Conservation (phyloP, 179 eudicot genomes). For the Sideroxylon spinosum region DNA sequence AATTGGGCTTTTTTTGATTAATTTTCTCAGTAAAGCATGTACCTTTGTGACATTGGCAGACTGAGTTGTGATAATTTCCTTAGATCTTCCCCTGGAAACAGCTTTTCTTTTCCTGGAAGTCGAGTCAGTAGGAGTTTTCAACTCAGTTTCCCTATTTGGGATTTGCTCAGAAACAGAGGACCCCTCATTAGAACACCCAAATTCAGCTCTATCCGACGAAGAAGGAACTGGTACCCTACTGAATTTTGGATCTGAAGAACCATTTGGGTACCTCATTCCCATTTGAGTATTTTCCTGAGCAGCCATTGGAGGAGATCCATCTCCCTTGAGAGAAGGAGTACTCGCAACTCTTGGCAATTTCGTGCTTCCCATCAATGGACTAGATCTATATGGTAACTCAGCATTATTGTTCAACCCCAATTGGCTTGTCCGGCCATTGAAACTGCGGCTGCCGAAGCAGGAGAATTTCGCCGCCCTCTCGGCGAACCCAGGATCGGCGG, state of each 20-base stretch:
- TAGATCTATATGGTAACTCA: constrained; percentile 32
- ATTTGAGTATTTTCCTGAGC: constrained; percentile 18
- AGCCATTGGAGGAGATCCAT: constrained; percentile 33
- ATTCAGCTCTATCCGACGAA: constrained; percentile 7
- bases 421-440: constrained; percentile 54
- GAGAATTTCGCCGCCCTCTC: constrained; percentile 78
- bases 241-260: constrained; percentile 18
- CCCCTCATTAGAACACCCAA: constrained; percentile 43
- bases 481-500: constrained; percentile 77
- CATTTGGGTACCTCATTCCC: constrained; percentile 16
- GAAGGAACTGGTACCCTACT: constrained; percentile 10
- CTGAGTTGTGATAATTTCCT: constrained; percentile 35
- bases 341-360: constrained; percentile 62
- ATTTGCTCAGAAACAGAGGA: constrained; percentile 66
- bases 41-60: constrained; percentile 26
- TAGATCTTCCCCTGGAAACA: constrained; percentile 46
- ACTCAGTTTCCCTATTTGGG: constrained; percentile 39
- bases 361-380: constrained; percentile 18
- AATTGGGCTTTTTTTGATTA: background rate
- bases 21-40: background rate
- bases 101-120: constrained; percentile 63
- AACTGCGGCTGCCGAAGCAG: constrained; percentile 72
- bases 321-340: constrained; percentile 46
- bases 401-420: constrained; percentile 21
- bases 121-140: constrained; percentile 22